Conservation (phyloP, 805 yeast species). For the Wickerhamiella shivajii region DNA sequence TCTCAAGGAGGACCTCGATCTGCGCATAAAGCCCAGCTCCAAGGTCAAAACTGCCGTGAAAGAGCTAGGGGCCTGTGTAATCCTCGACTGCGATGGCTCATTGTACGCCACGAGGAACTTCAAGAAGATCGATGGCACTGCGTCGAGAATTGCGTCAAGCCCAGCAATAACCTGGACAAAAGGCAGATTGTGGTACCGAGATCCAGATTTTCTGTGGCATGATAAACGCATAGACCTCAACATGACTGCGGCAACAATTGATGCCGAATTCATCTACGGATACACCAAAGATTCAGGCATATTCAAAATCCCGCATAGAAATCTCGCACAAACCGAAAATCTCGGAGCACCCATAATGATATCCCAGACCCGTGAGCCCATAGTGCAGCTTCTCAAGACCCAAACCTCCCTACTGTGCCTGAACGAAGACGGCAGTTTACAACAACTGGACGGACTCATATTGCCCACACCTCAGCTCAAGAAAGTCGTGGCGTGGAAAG, state of each 20-base stretch:
- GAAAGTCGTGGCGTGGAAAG: background rate
- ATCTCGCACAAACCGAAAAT: background rate
- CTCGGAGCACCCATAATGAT: background rate
- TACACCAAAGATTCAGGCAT: background rate
- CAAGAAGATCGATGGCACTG: background rate
- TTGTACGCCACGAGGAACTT: background rate
- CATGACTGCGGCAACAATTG: background rate
- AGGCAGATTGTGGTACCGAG: background rate
- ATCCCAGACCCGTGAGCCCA: background rate
- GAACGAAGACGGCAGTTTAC: background rate
- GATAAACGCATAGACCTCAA: background rate
- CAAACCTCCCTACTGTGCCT: background rate
- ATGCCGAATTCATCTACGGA: background rate
- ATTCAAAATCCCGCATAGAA: background rate
- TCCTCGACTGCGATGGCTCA: background rate
- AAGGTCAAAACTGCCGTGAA: background rate
- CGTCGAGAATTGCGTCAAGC: background rate
- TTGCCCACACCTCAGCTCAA: background rate
- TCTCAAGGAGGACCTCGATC: background rate
- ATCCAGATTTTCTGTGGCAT: background rate
- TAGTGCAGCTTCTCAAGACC: background rate
- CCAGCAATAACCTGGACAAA: slow-evolving; percentile 1
- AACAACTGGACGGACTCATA: background rate
- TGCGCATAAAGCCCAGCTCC: background rate
- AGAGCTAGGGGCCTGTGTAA: background rate